Base-by-base conservation (phyloP, 2,329 filamentous ascomycete genomes). In the Fusarium sororula region DNA sequence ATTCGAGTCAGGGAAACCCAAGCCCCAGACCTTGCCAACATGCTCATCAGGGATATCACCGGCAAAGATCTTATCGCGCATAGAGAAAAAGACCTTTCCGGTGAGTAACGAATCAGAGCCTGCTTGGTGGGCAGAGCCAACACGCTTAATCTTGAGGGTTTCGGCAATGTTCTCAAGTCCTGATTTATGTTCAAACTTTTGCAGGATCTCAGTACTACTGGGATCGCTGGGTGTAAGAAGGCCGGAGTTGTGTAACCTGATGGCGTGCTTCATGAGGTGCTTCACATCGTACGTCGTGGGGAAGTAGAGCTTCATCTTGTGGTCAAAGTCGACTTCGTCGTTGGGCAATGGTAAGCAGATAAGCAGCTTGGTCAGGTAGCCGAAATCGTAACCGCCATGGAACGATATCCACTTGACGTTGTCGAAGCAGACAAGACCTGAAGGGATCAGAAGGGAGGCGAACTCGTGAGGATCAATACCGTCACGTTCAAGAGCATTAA, bases 331-430 rank as follows among this genome's bases (percentile, higher is more conserved):
- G 56, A 92, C 89, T 81, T 98, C 96, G 76, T 97, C 94, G 76
- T 95, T 93, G 2, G 96, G 96, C 13, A 99, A 87, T 50, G 92
- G 90, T 75, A 91, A 89, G 83, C 93, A 93, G 65, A 94, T 92
- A 81, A 99, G 91, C 66, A 98, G 91, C 84, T 99, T 99, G 80
- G 97, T 95, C 53, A 99, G 87, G 80, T 98, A 98, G 55, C 95
- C 96, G 83, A 99, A 98, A 85, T 99, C 96, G 83, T 99, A 99
- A 69, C 96, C 96, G 35, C 94, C 96, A 82, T 99, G 96, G 84
- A 98, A 98, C 8, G 94, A 97, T 73, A 99, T 94, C 96, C 96
- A 99, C 81, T 94, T 92, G 63, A 98, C 93, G 66, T 97, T 91
- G 44, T 96, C 92, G 74, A 94, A 91, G 78, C 96, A 92, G 18